Percentiles rank a stretch among this genome's conserved stretches.
These are phyloP conservation scores for Sclerotinia glacialis DNA, from an alignment of 2,329 filamentous ascomycete species.

Conservation along the genomic window DNA sequence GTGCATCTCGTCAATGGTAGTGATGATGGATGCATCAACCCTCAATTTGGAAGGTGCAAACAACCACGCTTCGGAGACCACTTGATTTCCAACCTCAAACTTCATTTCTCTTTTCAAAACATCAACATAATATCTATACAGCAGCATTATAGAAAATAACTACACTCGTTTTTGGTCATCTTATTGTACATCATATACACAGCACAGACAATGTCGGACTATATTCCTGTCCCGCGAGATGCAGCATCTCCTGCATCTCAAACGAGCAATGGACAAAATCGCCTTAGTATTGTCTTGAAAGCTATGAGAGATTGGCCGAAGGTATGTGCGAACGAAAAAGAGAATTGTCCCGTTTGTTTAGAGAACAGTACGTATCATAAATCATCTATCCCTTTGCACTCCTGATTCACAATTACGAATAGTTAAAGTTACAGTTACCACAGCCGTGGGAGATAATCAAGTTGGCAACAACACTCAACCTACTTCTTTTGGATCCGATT, in stretches of 20 bases:
- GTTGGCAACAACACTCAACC: not conserved
- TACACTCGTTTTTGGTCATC: not conserved
- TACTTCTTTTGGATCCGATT: too few relatives aligned
- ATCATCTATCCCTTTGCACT: not conserved
- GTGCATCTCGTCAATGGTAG: not conserved
- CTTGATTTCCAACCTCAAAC: not conserved
- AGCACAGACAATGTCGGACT: not conserved
- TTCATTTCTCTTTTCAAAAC: not conserved
- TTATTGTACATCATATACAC: not conserved
- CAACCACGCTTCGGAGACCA: too few relatives aligned
- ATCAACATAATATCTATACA: slow-evolving; percentile 34
- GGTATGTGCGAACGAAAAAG: not conserved
- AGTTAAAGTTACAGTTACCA: not conserved
- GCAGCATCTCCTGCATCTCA: not conserved
- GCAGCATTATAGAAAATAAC: not conserved
- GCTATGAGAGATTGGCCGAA: not conserved
- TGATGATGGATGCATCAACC: not conserved
- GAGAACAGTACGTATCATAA: not conserved
- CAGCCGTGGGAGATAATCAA: too few relatives aligned
- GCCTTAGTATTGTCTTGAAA: rapidly evolving
- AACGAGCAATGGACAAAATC: not conserved
- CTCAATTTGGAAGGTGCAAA: not conserved
- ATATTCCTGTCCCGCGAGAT: not conserved
- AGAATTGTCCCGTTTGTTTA: not conserved
- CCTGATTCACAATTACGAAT: not conserved